Conservation (phyloP, 352 stramenopile genomes). For the Globisporangium solare region DNA sequence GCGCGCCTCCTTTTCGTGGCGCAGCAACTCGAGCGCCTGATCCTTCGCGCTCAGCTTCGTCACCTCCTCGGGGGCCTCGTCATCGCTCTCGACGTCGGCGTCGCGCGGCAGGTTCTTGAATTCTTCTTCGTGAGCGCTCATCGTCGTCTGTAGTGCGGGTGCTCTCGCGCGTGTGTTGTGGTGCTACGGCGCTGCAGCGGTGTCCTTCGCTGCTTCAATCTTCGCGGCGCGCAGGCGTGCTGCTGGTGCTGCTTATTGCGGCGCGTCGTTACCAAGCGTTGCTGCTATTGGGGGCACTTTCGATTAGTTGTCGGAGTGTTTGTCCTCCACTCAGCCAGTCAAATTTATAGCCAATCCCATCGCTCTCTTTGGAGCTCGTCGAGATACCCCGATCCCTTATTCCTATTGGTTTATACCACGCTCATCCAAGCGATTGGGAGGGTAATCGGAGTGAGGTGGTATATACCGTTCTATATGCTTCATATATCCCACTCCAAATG, state of each 20-base stretch:
- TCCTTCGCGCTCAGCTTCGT: conserved; percentile 65
- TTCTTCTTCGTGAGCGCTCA: conserved; percentile 15
- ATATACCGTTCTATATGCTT: too few species aligned
- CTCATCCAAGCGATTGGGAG: background rate
- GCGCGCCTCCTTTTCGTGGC: conserved; percentile 45
- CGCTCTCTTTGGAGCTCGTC: too few species aligned
- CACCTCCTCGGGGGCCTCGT: conserved; percentile 75
- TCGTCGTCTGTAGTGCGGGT: background rate
- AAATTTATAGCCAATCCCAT: conserved; percentile 24
- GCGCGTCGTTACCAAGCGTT: background rate
- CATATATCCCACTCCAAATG: too few species aligned
- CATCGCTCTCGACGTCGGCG: conserved; percentile 42
- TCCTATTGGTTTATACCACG: background rate
- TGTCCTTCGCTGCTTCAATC: background rate
- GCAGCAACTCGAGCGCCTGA: conserved; percentile 41
- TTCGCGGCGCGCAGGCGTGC: background rate
- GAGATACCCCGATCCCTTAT: background rate
- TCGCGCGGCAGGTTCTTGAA: conserved; percentile 14
- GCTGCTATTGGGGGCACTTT: background rate
- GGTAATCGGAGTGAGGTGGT: background rate
- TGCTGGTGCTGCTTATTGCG: background rate
- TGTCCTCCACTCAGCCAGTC: conserved; percentile 10
- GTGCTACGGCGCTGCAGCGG: background rate
- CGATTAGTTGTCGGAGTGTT: background rate
- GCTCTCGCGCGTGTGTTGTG: background rate